Evolutionary conservation across 2,329 filamentous ascomycete genomes (phyloP).

Genomic region (Sporothrix luriei): DNA sequence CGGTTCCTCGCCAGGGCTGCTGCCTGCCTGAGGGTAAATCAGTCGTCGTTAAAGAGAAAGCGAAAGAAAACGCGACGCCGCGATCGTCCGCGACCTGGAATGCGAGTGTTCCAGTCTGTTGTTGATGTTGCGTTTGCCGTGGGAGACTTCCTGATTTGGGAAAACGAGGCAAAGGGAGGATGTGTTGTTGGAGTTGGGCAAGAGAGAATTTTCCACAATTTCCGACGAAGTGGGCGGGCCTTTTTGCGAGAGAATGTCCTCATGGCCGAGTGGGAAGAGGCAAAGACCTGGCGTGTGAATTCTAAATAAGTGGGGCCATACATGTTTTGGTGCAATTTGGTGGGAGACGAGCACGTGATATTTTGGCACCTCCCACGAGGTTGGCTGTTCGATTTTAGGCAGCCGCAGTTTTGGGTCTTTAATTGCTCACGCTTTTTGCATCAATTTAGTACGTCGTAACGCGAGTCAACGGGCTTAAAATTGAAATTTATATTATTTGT

Average conservation of each 20-base stretch:
- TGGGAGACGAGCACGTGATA: conserved; percentile 1
- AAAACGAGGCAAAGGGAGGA: conserved; percentile 1
- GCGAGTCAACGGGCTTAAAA: too few relatives aligned
- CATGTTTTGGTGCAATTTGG: not conserved
- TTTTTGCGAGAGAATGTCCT: not conserved
- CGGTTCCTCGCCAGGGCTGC: too few relatives aligned
- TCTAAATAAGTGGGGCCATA: not conserved
- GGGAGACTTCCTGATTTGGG: conserved; percentile 7
- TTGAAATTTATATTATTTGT: too few relatives aligned
- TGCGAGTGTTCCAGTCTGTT: conserved; percentile 16
- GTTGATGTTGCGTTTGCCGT: conserved; percentile 7
- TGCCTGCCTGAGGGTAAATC: not conserved
- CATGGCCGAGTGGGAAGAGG: conserved; percentile 29
- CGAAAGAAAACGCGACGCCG: not conserved
- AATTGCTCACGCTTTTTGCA: not conserved
- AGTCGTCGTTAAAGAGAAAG: not conserved
- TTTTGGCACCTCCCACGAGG: not conserved
- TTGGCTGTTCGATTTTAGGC: not conserved
- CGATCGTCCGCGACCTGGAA: conserved; percentile 18
- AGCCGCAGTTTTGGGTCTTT: too few relatives aligned
- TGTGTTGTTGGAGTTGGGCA: conserved; percentile 3
- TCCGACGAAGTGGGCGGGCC: conserved; percentile 9
- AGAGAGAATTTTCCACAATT: conserved; percentile 26
- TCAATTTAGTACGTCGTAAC: not conserved
- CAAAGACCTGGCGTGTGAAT: not conserved